A percentile compares a stretch with the other conserved stretches of the same genome.
Conservation (phyloP, 441 rosid genomes). For the Jatropha multifida region DNA sequence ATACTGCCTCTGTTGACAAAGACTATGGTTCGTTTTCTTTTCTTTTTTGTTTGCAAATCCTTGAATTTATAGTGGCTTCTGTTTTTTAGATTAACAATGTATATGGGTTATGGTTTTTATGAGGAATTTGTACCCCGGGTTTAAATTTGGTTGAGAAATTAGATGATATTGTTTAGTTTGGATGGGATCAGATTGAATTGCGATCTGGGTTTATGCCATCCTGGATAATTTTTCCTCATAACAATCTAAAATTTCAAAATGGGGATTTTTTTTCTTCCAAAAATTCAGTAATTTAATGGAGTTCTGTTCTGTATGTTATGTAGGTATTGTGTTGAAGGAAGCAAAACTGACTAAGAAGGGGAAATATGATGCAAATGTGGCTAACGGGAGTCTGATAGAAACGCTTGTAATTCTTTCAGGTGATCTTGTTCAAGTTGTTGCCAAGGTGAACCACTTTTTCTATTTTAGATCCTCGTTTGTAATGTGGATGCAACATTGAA, state of each 20-base stretch:
- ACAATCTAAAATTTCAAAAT: neutral
- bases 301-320: constrained; percentile 15
- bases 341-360: constrained; percentile 72
- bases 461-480: constrained; percentile 10
- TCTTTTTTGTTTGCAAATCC: constrained; percentile 7
- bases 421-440: constrained; percentile 83
- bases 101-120: constrained; percentile 23
- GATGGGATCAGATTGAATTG: constrained; percentile 29
- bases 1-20: constrained; percentile 67
- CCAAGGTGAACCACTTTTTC: constrained; percentile 45
- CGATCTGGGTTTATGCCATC: constrained; percentile 19
- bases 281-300: constrained; percentile 5
- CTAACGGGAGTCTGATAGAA: constrained; percentile 48
- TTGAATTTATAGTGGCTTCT: constrained; percentile 17
- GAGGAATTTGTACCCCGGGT: constrained; percentile 15
- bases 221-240: neutral
- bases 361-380: constrained; percentile 56
- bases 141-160: constrained; percentile 19
- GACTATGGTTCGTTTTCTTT: constrained; percentile 50
- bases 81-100: constrained; percentile 14
- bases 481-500: constrained; percentile 6
- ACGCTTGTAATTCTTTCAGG: constrained; percentile 67
- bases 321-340: constrained; percentile 79
- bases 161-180: neutral
- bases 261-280: neutral